Base-by-base conservation (phyloP, 164 flowering plant genomes). In the Kalanchoe fedtschenkoi region DNA sequence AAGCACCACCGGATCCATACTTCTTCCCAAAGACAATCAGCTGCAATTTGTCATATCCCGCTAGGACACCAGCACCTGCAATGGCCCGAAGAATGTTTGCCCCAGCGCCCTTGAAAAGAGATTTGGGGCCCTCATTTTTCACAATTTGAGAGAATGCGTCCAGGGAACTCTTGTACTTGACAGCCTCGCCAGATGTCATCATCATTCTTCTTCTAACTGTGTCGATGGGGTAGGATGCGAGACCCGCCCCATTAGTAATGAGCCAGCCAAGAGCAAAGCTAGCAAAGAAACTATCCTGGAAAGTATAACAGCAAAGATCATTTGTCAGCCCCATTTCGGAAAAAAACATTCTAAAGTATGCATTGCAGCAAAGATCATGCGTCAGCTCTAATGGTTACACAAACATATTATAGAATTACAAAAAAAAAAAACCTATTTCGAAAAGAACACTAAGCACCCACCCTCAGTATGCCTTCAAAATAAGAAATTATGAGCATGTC, bases 141-240 rank as follows among this genome's bases (percentile, higher is more conserved):
- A 58, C n/a, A 35, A 57, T 57, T 35, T 57, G 42, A n/a, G 13
- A 22, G 42, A 58, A 58, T 34, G 41, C 62, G 38, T 58, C 62
- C 15, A 58, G 42, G 15, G 62, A 58, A 42, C 62, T 57, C 60
- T 57, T 57, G 60, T 57, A 57, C 38, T 57, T 57, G 60, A 57
- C 60, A 24, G 37, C 61, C 26, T 58, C 61, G 33, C 61, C 61
- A 17, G 61, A 58, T 2, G 61, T 58, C 61, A 34, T 58, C 61
- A 58, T 58, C 61, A 58, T 58, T n/a, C 61, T 58, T 58, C 61
- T 58, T n/a, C 41, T 37, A 37, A 37, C 39, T 5, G 39, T 9
- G 39, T 37, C 39, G 1, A 37, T 37, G 11, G 39, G 9, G 22
- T n/a, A 58, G 62, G 62, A 21, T 21, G 32, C 43, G 21, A 60